Evolutionary conservation across 2,329 filamentous ascomycete genomes (phyloP).

Genomic region (Colletotrichum shisoi): DNA sequence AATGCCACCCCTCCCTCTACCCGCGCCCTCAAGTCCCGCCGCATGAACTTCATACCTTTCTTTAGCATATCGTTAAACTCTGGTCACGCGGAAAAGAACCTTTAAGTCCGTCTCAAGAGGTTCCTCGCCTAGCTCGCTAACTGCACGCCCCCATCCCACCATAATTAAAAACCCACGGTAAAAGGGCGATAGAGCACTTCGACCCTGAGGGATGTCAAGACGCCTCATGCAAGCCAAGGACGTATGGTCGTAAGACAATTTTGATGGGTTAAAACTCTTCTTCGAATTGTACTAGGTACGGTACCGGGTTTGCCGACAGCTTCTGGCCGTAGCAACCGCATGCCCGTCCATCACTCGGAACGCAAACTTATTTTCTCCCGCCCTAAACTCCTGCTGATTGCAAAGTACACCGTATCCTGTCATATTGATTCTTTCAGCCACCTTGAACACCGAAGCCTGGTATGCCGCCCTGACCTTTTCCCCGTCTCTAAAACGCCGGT

Average conservation of each 20-base stretch:
- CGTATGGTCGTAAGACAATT: neutral
- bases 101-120: neutral
- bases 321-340: neutral
- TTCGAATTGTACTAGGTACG: neutral
- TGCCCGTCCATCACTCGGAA: neutral
- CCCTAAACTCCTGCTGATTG: neutral
- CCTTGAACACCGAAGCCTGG: conserved; percentile 16
- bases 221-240: neutral
- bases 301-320: neutral
- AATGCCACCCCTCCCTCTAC: neutral
- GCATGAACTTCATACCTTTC: neutral
- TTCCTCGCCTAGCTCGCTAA: neutral
- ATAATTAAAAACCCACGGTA: neutral
- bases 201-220: neutral
- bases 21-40: neutral
- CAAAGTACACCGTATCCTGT: neutral
- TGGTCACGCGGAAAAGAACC: neutral
- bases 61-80: neutral
- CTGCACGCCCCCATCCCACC: neutral
- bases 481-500: conserved; percentile 25
- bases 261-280: neutral
- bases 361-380: neutral
- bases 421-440: neutral
- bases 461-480: conserved; percentile 11
- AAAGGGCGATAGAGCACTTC: neutral